These are phyloP conservation scores for Botrytis hyacinthi DNA, from an alignment of 2,329 filamentous ascomycete genomes.

Conservation along the genomic window DNA sequence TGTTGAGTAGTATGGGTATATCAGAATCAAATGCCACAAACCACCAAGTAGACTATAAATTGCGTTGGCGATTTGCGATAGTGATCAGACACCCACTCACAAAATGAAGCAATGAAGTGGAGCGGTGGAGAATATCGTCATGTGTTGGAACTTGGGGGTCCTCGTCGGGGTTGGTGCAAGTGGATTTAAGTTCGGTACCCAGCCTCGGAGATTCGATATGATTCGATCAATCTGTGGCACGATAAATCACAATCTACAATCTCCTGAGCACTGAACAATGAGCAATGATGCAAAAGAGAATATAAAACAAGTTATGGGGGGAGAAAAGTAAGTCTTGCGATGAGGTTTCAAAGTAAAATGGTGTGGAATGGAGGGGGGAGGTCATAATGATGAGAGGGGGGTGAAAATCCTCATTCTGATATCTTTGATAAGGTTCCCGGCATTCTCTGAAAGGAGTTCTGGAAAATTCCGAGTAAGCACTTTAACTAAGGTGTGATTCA, in stretches of 20 bases:
- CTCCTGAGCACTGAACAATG: background rate
- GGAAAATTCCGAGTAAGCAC: background rate
- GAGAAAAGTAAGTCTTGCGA: background rate
- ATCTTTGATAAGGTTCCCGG: background rate
- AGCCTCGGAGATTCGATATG: slow-evolving; percentile 2
- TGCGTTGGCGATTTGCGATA: background rate
- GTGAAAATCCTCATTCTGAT: background rate
- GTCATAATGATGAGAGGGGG: background rate
- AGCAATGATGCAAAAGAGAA: background rate
- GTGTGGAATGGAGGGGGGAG: too few species aligned
- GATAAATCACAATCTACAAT: background rate
- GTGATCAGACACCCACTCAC: background rate
- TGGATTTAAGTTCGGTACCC: slow-evolving; percentile 4
- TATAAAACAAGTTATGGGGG: background rate
- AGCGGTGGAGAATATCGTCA: slow-evolving; percentile 14
- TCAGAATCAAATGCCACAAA: slow-evolving; percentile 1
- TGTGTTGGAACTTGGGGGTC: background rate
- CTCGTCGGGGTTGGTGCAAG: background rate
- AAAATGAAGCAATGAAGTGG: slow-evolving; percentile 8
- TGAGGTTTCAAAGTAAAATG: background rate
- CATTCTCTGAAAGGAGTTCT: background rate
- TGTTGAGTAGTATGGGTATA: background rate
- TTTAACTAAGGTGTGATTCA: background rate
- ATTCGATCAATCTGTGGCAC: background rate
- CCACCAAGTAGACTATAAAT: background rate